Evolutionary conservation across 1,139 yeast genomes (phyloP).

Genomic region (Geotrichum fermentans): DNA sequence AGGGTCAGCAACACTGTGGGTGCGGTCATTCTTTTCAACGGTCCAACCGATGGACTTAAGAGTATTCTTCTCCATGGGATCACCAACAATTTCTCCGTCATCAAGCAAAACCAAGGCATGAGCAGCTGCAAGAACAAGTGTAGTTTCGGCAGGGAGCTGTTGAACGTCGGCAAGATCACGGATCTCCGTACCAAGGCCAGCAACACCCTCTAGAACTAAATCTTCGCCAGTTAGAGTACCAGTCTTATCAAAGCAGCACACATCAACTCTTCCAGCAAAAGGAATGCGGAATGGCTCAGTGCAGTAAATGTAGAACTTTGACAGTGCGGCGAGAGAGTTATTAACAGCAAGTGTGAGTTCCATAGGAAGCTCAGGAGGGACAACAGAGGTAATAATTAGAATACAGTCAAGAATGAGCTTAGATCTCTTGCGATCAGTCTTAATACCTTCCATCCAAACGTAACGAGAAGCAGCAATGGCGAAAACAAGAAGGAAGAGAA

Average conservation of each 20-base stretch:
- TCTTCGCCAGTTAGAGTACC: conserved; percentile 98
- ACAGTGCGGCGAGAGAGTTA: conserved; percentile 78
- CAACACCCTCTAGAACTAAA: conserved; percentile 91
- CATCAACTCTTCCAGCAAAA: conserved; percentile 95
- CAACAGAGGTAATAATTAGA: conserved; percentile 92
- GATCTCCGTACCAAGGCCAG: conserved; percentile 61
- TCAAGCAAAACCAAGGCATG: conserved; percentile 92
- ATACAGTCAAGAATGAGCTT: conserved; percentile 93
- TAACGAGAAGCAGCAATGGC: conserved; percentile 97
- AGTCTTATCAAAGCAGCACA: conserved; percentile 96
- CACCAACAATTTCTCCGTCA: conserved; percentile 97
- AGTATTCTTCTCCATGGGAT: conserved; percentile 98
- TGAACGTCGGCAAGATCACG: conserved; percentile 55
- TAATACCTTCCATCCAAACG: conserved; percentile 97
- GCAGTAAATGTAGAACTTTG: conserved; percentile 86
- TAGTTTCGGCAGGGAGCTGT: conserved; percentile 61
- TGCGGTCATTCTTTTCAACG: conserved; percentile 64
- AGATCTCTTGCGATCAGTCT: conserved; percentile 90
- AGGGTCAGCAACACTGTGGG: conserved; percentile 25
- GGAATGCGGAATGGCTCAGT: conserved; percentile 99
- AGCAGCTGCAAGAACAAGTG: conserved; percentile 83
- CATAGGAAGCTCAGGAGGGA: conserved; percentile 99
- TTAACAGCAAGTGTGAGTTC: conserved; percentile 98
- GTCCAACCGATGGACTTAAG: conserved; percentile 83
- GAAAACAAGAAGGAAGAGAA: conserved; percentile 78